Percentiles rank a stretch among this genome's conserved stretches.
These are phyloP conservation scores for Backusella circina DNA, from an alignment of 192 early-diverging fungal genomes.

Conservation along the genomic window DNA sequence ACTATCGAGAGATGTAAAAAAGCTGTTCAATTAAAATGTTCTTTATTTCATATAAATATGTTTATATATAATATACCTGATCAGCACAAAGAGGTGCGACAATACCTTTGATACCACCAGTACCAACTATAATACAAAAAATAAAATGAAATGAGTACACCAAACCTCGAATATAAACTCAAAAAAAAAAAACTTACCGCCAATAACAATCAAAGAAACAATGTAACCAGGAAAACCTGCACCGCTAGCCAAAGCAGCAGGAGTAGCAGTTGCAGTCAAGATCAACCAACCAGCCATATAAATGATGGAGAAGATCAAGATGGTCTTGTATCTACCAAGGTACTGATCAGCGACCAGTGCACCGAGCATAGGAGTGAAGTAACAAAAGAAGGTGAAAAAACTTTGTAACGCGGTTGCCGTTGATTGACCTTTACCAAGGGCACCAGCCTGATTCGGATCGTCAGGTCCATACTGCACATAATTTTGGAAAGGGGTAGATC, in stretches of 20 bases:
- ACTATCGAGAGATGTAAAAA: conserved; percentile 1
- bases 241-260: conserved; percentile 44
- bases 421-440: conserved; percentile 51
- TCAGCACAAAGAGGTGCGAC: conserved; percentile 55
- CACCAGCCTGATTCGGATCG: conserved; percentile 34
- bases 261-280: conserved; percentile 58
- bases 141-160: neutral
- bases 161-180: neutral
- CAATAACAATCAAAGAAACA: conserved; percentile 61
- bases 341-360: conserved; percentile 59
- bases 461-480: conserved; percentile 48
- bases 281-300: conserved; percentile 64
- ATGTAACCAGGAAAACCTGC: conserved; percentile 62
- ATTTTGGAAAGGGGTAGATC: conserved; percentile 57
- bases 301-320: conserved; percentile 57
- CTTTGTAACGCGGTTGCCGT: conserved; percentile 53
- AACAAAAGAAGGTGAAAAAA: conserved; percentile 65
- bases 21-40: neutral
- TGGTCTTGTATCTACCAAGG: conserved; percentile 69
- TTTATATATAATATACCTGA: conserved; percentile 24
- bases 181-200: conserved; percentile 20
- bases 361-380: conserved; percentile 56
- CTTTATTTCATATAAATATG: neutral
- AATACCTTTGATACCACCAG: conserved; percentile 32
- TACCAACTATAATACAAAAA: conserved; percentile 24